These are phyloP conservation scores for Akanthomyces dipterigenus DNA, from an alignment of 2,329 filamentous ascomycete genomes.

Conservation along the genomic window DNA sequence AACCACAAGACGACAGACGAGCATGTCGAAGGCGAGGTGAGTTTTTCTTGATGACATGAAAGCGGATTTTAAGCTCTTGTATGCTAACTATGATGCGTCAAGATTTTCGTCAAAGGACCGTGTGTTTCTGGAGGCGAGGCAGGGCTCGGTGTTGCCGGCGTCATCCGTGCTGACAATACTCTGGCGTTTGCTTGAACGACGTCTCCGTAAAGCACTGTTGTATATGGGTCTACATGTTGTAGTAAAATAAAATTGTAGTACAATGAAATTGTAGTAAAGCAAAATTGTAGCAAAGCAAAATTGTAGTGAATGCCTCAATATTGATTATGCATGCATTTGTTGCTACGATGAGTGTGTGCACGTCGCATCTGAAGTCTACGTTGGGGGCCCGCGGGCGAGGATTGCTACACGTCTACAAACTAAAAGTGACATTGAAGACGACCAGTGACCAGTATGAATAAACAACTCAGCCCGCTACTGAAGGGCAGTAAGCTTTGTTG, in stretches of 20 bases:
- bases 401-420: background rate
- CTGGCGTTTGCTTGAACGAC: conserved; percentile 45
- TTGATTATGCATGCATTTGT: background rate
- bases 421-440: background rate
- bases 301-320: background rate
- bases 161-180: conserved; percentile 66
- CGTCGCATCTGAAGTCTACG: no score
- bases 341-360: background rate
- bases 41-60: conserved; percentile 19
- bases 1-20: conserved; percentile 58
- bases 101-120: conserved; percentile 68
- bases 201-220: background rate
- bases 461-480: background rate
- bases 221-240: background rate
- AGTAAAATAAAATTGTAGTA: background rate
- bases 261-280: no score
- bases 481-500: background rate
- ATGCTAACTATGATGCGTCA: background rate
- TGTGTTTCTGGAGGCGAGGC: conserved; percentile 64
- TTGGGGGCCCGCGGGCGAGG: background rate
- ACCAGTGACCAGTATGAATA: background rate
- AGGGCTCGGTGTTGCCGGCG: conserved; percentile 55
- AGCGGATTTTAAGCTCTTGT: no score
- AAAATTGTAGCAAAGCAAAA: background rate
- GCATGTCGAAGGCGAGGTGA: conserved; percentile 55